Conservation (phyloP, 495 filamentous ascomycete genomes). For the Chaetomium fimeti region DNA sequence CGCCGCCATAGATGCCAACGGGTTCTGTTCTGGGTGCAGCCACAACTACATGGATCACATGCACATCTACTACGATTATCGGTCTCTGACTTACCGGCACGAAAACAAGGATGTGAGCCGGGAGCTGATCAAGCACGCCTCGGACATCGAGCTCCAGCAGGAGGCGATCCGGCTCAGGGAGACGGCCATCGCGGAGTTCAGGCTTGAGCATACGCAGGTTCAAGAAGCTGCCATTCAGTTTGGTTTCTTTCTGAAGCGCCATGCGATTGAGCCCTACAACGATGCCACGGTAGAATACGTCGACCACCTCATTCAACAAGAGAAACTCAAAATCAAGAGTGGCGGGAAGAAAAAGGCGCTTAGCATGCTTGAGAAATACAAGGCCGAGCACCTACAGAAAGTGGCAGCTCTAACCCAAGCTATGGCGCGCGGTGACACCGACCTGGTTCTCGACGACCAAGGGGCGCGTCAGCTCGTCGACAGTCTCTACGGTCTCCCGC, state of each 20-base stretch:
- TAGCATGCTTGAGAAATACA: constrained; percentile 18
- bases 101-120: constrained; percentile 2
- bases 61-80: constrained; percentile 19
- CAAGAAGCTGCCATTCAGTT: constrained; percentile 42
- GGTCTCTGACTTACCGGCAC: background rate
- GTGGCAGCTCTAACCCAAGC: constrained; percentile 9
- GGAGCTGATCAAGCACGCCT: background rate
- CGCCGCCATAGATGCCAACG: background rate
- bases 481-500: constrained; percentile 1
- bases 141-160: constrained; percentile 7
- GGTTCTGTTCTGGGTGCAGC: constrained; percentile 3
- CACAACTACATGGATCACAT: constrained; percentile 21
- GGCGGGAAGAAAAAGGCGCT: constrained; percentile 8
- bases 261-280: constrained; percentile 41
- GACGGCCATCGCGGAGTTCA: constrained; percentile 30
- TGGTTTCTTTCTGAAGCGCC: constrained; percentile 40
- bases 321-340: constrained; percentile 17
- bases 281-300: constrained; percentile 44
- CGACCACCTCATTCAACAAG: constrained; percentile 36
- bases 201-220: constrained; percentile 35
- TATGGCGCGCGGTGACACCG: constrained; percentile 9
- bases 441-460: constrained; percentile 7
- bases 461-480: constrained; percentile 9
- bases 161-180: constrained; percentile 13
- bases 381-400: constrained; percentile 11